Evolutionary conservation across 1,284 basidiomycete genomes (phyloP).

Genomic region (Apiotrichum mycotoxinovorans): DNA sequence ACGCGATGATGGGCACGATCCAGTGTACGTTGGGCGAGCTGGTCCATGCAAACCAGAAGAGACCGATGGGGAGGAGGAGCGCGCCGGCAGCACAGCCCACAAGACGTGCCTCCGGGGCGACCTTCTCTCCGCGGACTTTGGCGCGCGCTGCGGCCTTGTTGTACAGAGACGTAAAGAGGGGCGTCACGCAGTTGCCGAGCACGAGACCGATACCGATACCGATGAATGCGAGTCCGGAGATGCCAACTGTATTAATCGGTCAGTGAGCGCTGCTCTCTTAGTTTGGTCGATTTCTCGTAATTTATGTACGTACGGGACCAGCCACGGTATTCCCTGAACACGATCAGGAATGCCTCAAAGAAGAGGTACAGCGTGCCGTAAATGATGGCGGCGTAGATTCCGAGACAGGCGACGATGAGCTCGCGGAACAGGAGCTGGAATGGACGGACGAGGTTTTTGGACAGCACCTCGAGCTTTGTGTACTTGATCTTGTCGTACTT

Average conservation of each 20-base stretch:
- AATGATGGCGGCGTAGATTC: conserved; percentile 56
- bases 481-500: conserved; percentile 57
- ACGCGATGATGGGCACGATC: conserved; percentile 62
- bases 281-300: not conserved
- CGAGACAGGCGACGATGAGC: conserved; percentile 63
- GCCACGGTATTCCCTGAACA: conserved; percentile 51
- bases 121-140: conserved; percentile 56
- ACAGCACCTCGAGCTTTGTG: conserved; percentile 47
- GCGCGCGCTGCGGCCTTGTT: conserved; percentile 54
- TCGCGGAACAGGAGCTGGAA: conserved; percentile 65
- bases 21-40: conserved; percentile 58
- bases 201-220: conserved; percentile 63
- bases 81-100: conserved; percentile 60
- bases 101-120: conserved; percentile 55
- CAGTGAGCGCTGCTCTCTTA: not conserved
- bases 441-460: conserved; percentile 55
- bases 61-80: conserved; percentile 58
- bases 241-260: not conserved
- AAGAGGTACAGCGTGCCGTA: conserved; percentile 46
- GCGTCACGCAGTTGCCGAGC: conserved; percentile 51
- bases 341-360: conserved; percentile 54
- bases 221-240: conserved; percentile 58
- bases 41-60: conserved; percentile 63
- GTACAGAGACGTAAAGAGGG: conserved; percentile 57
- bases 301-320: conserved; percentile 1